Percentiles rank a stretch among this genome's conserved stretches.
Evolutionary conservation across 257 asterid species (phyloP).

Genomic region (Nicotiana benthamiana): DNA sequence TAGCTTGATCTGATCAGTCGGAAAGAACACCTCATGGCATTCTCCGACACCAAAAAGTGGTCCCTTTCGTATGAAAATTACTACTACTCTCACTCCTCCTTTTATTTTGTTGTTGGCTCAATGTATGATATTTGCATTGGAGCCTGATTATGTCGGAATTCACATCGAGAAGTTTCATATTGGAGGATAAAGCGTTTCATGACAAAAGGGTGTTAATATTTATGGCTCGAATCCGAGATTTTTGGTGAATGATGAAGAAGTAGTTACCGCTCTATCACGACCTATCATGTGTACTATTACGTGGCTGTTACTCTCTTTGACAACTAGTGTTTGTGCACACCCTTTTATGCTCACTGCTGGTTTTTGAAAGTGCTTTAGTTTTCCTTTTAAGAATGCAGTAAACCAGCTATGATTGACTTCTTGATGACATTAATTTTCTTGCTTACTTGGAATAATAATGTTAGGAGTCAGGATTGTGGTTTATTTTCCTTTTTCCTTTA

Average conservation of each 20-base stretch:
- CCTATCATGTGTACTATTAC: no score
- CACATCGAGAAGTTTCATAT: rapidly evolving
- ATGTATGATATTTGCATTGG: no score
- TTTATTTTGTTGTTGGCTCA: no score
- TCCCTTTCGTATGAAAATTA: constrained; percentile 34
- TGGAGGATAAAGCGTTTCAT: no score
- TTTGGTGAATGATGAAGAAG: no score
- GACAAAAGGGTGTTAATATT: no score
- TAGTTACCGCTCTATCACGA: no score
- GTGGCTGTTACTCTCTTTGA: neutral
- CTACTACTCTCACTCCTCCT: neutral
- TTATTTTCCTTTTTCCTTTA: no score
- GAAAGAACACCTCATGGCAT: constrained; percentile 26
- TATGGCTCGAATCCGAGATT: no score
- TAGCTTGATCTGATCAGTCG: constrained; percentile 21
- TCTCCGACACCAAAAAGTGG: constrained; percentile 43
- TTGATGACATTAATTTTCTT: neutral
- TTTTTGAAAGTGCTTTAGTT: neutral
- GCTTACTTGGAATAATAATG: neutral
- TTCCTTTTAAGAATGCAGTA: neutral
- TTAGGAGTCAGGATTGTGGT: neutral
- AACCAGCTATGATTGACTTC: neutral
- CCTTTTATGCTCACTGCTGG: neutral
- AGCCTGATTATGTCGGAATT: no score
- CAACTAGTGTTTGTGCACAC: neutral